Conservation (phyloP, 352 stramenopile genomes). For the Globisporangium heterothallicum region DNA sequence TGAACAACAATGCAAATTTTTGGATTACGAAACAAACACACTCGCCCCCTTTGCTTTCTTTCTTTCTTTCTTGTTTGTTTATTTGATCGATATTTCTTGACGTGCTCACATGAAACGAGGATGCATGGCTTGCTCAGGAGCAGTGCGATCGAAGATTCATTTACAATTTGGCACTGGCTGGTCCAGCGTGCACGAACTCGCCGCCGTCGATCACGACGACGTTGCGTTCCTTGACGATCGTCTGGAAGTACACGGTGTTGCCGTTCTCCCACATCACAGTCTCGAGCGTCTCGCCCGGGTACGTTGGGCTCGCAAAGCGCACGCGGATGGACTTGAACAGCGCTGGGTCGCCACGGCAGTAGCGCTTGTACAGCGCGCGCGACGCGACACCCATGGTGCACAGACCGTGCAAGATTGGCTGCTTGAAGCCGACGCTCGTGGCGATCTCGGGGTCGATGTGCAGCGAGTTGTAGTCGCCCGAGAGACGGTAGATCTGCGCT, state of each 20-base stretch:
- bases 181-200: slow-evolving; percentile 55
- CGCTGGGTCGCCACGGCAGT: slow-evolving; percentile 57
- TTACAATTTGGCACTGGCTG: slow-evolving; percentile 10
- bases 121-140: no score
- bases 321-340: slow-evolving; percentile 85
- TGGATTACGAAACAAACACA: slow-evolving; percentile 3
- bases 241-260: slow-evolving; percentile 65
- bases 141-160: not conserved
- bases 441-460: slow-evolving; percentile 89
- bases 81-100: no score
- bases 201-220: slow-evolving; percentile 74
- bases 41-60: not conserved
- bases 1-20: slow-evolving; percentile 15
- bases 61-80: no score
- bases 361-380: slow-evolving; percentile 74
- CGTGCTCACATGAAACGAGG: no score
- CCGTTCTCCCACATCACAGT: slow-evolving; percentile 72
- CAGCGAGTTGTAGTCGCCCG: slow-evolving; percentile 94
- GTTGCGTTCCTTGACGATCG: slow-evolving; percentile 66
- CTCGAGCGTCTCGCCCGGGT: slow-evolving; percentile 85
- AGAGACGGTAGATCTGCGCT: slow-evolving; percentile 92
- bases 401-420: slow-evolving; percentile 92
- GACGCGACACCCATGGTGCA: slow-evolving; percentile 89
- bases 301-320: slow-evolving; percentile 82
- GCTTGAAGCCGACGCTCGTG: slow-evolving; percentile 65